These are phyloP conservation scores for Zasmidium citrigriseum DNA, from an alignment of 2,329 filamentous ascomycete species.

Conservation along the genomic window DNA sequence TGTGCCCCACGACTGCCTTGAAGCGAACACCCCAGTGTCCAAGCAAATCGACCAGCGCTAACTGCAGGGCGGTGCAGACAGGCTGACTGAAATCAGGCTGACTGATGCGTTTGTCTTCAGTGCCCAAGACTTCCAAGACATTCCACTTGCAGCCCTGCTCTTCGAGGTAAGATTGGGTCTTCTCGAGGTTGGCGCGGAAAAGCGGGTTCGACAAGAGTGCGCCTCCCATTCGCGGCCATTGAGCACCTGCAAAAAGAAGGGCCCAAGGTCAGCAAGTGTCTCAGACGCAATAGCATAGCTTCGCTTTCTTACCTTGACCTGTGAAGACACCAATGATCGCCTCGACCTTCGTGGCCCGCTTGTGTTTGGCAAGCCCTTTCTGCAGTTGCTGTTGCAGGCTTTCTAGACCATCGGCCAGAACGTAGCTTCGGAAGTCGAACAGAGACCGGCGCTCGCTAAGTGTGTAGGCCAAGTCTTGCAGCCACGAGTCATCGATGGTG, in stretches of 20 bases:
- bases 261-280: too few relatives aligned
- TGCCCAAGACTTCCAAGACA: not conserved
- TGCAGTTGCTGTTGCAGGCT: not conserved
- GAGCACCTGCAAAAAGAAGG: too few relatives aligned
- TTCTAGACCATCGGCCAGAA: not conserved
- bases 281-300: too few relatives aligned
- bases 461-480: slow-evolving; percentile 5
- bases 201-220: slow-evolving; percentile 21
- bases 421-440: not conserved
- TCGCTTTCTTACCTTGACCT: too few relatives aligned
- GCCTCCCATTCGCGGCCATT: slow-evolving; percentile 16
- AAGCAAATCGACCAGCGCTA: slow-evolving; percentile 13
- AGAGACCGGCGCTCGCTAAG: not conserved
- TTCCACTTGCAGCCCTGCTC: not conserved
- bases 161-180: not conserved
- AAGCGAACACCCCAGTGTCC: not conserved
- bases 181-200: not conserved
- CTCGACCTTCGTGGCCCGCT: not conserved
- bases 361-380: not conserved
- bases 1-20: not conserved
- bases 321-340: slow-evolving; percentile 8
- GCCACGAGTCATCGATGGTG: not conserved
- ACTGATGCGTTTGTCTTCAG: not conserved
- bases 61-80: slow-evolving; percentile 12
- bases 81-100: slow-evolving; percentile 6